Evolutionary conservation across 177 flowering plant genomes (phyloP).

Genomic region (Tripterygium wilfordii): DNA sequence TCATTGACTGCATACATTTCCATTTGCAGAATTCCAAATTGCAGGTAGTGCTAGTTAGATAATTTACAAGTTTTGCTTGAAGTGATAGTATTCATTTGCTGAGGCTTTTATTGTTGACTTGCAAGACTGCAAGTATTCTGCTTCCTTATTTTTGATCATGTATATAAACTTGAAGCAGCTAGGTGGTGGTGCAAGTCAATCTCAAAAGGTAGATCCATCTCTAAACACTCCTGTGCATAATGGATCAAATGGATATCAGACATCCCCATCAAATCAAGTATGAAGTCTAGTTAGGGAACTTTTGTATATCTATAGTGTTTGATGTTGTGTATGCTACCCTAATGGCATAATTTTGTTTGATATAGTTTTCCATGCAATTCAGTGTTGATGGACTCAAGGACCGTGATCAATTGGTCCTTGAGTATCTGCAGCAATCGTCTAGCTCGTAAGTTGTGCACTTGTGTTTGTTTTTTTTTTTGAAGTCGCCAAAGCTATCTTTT

Average conservation of each 20-base stretch:
- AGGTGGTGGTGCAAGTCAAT: slow-evolving; percentile 17
- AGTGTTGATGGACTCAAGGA: slow-evolving; percentile 38
- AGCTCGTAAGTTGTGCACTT: slow-evolving; percentile 32
- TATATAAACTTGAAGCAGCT: slow-evolving; percentile 27
- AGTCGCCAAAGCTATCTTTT: no score
- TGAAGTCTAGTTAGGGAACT: neutral
- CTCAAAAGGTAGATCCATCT: slow-evolving; percentile 20
- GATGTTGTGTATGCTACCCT: no score
- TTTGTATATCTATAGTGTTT: neutral
- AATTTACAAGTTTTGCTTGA: no score
- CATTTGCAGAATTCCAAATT: slow-evolving; percentile 29
- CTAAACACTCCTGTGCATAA: slow-evolving; percentile 18
- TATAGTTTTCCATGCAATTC: slow-evolving; percentile 26
- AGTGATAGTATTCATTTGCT: no score
- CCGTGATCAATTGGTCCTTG: slow-evolving; percentile 46
- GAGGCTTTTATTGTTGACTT: no score
- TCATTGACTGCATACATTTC: slow-evolving; percentile 40
- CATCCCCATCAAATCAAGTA: slow-evolving; percentile 32
- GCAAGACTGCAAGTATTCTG: no score
- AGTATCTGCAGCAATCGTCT: slow-evolving; percentile 46
- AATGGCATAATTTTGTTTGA: neutral
- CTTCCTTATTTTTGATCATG: no score
- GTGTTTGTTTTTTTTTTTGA: no score
- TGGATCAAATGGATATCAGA: no score
- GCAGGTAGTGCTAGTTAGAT: no score